phyloP scores from a whole-genome alignment of 495 filamentous ascomycete species.

The Xanthoparmelia taractica region DNA sequence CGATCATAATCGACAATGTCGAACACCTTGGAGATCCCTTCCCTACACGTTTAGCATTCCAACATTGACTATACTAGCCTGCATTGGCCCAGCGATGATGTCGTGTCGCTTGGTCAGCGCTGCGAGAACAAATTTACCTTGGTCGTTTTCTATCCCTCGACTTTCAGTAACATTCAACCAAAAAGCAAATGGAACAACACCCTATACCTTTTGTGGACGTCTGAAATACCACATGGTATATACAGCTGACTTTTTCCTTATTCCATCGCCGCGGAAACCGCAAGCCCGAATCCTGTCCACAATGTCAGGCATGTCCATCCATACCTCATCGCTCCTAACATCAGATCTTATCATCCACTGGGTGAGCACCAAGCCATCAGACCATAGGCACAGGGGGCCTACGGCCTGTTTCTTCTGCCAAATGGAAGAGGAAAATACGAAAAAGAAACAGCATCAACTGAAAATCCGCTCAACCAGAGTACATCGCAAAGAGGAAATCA shows the following conservation, averaged over 20 bases:
- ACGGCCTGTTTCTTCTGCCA: not conserved
- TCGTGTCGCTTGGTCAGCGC: not conserved
- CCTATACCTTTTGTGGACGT: too few relatives aligned
- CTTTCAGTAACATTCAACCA: not conserved
- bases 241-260: not conserved
- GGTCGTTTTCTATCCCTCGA: not conserved
- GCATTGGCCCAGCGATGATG: not conserved
- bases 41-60: too few relatives aligned
- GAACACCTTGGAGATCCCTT: not conserved
- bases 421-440: not conserved
- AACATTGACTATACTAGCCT: not conserved
- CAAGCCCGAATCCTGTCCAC: not conserved
- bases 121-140: not conserved
- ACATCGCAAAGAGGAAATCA: not conserved
- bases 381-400: not conserved
- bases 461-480: not conserved
- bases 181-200: not conserved
- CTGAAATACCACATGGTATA: not conserved
- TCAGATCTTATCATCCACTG: not conserved
- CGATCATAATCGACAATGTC: not conserved
- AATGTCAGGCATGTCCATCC: not conserved
- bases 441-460: not conserved
- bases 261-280: not conserved
- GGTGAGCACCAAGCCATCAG: not conserved
- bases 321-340: not conserved